Percentiles rank a stretch among this genome's conserved stretches.
Conservation (phyloP, 2,329 filamentous ascomycete species). For the Aspergillus amoenus region DNA sequence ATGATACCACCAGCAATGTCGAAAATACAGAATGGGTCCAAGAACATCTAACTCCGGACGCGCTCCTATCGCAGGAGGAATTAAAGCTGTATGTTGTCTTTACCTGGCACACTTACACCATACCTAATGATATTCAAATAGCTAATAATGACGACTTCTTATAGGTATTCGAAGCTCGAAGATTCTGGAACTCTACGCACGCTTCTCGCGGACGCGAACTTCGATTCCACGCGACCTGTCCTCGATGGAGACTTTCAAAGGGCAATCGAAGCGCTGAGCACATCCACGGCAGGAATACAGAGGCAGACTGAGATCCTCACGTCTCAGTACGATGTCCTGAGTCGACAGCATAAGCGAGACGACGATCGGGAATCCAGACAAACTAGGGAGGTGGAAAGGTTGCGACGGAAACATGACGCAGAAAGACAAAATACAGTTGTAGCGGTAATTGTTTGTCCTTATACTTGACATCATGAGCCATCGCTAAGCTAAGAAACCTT, state of each 20-base stretch:
- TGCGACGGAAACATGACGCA: constrained; percentile 36
- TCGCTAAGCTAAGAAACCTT: constrained; percentile 20
- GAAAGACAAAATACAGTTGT: constrained; percentile 34
- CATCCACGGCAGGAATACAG: constrained; percentile 36
- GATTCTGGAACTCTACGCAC: constrained; percentile 28
- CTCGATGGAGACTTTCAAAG: constrained; percentile 39
- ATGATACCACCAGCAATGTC: constrained; percentile 16
- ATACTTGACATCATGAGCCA: background rate
- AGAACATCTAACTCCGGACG: constrained; percentile 32
- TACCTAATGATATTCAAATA: background rate
- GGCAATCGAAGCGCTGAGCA: constrained; percentile 36
- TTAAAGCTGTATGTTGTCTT: constrained; percentile 30
- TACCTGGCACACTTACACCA: background rate
- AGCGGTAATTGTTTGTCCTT: constrained; percentile 28
- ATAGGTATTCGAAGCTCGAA: constrained; percentile 37
- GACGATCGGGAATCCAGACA: constrained; percentile 24
- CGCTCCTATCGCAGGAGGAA: constrained; percentile 42
- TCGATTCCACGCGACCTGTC: constrained; percentile 36
- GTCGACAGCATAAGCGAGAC: constrained; percentile 24
- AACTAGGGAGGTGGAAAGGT: constrained; percentile 27
- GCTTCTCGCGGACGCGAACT: constrained; percentile 27
- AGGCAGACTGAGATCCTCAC: constrained; percentile 34
- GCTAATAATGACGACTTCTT: background rate
- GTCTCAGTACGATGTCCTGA: constrained; percentile 32
- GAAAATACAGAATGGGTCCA: constrained; percentile 32